Base-by-base conservation (phyloP, 1,284 basidiomycete genomes). In the Cryptococcus hybrid region DNA sequence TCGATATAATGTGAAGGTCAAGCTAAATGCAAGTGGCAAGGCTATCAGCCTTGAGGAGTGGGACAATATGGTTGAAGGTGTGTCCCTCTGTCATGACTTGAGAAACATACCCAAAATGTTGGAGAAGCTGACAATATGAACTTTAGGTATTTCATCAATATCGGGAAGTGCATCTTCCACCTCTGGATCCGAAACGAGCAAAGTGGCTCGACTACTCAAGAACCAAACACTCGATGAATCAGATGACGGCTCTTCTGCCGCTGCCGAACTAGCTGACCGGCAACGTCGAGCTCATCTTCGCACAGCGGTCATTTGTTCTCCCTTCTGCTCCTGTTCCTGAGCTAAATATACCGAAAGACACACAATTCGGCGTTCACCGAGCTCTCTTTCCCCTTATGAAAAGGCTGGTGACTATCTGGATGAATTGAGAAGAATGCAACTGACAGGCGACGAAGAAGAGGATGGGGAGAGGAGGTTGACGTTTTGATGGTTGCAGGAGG, bases 401-500 rank as follows among this genome's bases (percentile, higher is more conserved):
- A 38, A 82, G 92, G 15, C 88, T 85, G 58, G 94, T 94, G 88
- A 91, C 92, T 0, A 77, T 98, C 81, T 88, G 98, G 69, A 94
- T 98, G 90, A 79, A 38, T 79, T 97, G 13, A 83, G 81, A 60
- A 78, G 80, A 9, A 83, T 94, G 80, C 93, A 95, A 74, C 64
- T 81, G 5, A 30, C 53, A 36, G 80, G 80, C 43, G 75, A 74
- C 2, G 68, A 75, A 11, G 74, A 74, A n/a, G 79, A 82, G 3
- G 80, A 82, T 7, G 80, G 82, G 34, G 90, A 88, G 39, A 82
- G 92, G 15, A 88, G 85, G 58, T 95, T 94, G 88, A 91, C 92
- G 0, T 78, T 81, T 88, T 98, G 69, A 94, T 98, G 90, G 86
- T 90, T 46, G 95, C 95, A 0, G 94, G 96, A 5, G 95, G 95